Evolutionary conservation across 768 basidiomycete genomes (phyloP).

Genomic region (Leccinum pellstonianum): DNA sequence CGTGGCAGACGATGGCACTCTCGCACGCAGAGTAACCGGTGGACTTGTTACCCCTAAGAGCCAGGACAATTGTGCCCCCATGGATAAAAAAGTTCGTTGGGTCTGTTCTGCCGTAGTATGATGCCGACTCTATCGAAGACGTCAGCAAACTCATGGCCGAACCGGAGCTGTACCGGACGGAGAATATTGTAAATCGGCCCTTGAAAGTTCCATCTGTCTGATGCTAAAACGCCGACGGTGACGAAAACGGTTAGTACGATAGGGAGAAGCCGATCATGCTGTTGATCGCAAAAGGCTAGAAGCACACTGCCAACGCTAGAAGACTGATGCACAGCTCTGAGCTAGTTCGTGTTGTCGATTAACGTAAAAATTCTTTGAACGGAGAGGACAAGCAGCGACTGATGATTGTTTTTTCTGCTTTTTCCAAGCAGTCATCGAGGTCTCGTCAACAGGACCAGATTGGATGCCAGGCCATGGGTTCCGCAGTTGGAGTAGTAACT

Average conservation of each 20-base stretch:
- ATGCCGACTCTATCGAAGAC: slow-evolving; percentile 52
- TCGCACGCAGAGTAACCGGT: slow-evolving; percentile 45
- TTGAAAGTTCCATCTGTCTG: neutral
- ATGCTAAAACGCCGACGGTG: neutral
- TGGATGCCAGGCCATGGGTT: neutral
- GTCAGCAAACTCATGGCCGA: slow-evolving; percentile 37
- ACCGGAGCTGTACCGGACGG: slow-evolving; percentile 42
- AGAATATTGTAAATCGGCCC: slow-evolving; percentile 39
- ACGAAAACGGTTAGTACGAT: slow-evolving; percentile 47
- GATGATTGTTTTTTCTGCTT: neutral
- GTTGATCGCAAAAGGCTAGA: slow-evolving; percentile 33
- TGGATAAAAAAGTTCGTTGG: slow-evolving; percentile 55
- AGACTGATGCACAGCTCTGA: slow-evolving; percentile 10
- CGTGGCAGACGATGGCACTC: slow-evolving; percentile 35
- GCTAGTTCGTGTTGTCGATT: neutral
- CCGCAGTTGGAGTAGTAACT: neutral
- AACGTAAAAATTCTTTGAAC: neutral
- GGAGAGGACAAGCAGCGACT: neutral
- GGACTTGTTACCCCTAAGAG: slow-evolving; percentile 59
- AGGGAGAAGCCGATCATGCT: slow-evolving; percentile 46
- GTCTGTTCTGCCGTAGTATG: slow-evolving; percentile 49
- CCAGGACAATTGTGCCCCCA: slow-evolving; percentile 37
- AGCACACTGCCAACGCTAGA: slow-evolving; percentile 22
- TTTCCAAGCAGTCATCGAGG: neutral
- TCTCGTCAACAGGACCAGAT: neutral